Conservation (phyloP, 441 rosid genomes). For the Populus tomentosa region DNA sequence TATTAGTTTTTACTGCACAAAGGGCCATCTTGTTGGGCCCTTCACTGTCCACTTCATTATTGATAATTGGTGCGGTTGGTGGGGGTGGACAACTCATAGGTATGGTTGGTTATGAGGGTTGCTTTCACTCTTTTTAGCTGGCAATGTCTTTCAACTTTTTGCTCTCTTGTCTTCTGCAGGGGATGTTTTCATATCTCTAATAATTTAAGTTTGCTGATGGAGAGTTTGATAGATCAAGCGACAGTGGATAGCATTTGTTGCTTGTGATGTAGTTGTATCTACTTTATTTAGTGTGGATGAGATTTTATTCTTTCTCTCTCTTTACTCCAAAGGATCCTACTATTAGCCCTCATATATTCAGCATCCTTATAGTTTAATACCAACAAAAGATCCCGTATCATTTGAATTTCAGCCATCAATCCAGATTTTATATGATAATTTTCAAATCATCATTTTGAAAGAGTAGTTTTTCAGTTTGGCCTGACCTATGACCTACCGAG, state of each 20-base stretch:
- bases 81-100: not conserved
- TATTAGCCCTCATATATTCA: not conserved
- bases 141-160: slow-evolving; percentile 3
- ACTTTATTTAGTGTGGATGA: not conserved
- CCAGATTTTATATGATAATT: no score
- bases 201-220: not conserved
- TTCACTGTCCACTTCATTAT: not conserved
- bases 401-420: not conserved
- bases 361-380: not conserved
- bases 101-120: not conserved
- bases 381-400: not conserved
- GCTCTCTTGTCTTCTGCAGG: slow-evolving; percentile 12
- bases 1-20: not conserved
- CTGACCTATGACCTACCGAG: not conserved
- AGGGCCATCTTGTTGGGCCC: not conserved
- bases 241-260: not conserved
- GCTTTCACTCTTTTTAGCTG: not conserved
- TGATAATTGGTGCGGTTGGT: not conserved
- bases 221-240: not conserved
- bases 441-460: no score
- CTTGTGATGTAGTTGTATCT: not conserved
- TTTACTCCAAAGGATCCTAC: not conserved
- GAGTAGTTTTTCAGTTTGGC: no score
- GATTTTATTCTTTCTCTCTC: no score
- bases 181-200: not conserved